Base-by-base conservation (phyloP, 2,329 filamentous ascomycete species). In the Xylariaceae sp. region DNA sequence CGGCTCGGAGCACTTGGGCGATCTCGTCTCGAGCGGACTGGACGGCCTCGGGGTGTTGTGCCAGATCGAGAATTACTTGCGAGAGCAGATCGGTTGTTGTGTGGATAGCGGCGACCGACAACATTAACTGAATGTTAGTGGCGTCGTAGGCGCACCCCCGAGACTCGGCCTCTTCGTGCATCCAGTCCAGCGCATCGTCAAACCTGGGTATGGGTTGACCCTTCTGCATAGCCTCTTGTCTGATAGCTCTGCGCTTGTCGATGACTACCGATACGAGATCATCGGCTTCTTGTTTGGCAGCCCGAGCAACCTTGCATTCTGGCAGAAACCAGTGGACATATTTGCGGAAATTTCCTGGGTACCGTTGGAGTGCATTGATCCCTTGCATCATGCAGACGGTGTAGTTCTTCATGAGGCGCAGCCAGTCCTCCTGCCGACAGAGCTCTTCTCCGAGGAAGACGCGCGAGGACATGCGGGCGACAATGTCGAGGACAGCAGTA, bases 391-490 rank as follows among this genome's bases (percentile, higher is more conserved):
- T 42, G 32, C 57, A 45, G 8, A 56, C 33, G 8, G 59, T 55
- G 42, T 64, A 67, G 28, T 56, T 43, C 43, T 60, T 44, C 31
- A 57, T 50, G 29, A 64, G 52, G 0, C 53, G 34, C 10, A 70
- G 46, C 66, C 67, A 72, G 12, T 57, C 52, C 13, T 60, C 44
- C 36, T 68, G 52, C 15, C 60, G 58, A 44, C 61, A 63, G 6
- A 68, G 45, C 18, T 60, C 51, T 3, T 55, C 40, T 5, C 67
- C 67, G 3, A 70, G 42, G 31, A 71, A 70, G 8, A 68, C 53
- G 8, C 64, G 56, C 1, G 66, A 61, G 0, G 67, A 67, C 15
- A 72, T 37, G 12, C 65, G 63, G 13, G 64, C 59, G 3, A 72
- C 55, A 3, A 67, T 41, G 12, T 55, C 47, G 1, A 61, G 54